A percentile compares a stretch with the other conserved stretches of the same genome.
Conservation (phyloP, 2,329 filamentous ascomycete species). For the Microsporum audouinii region DNA sequence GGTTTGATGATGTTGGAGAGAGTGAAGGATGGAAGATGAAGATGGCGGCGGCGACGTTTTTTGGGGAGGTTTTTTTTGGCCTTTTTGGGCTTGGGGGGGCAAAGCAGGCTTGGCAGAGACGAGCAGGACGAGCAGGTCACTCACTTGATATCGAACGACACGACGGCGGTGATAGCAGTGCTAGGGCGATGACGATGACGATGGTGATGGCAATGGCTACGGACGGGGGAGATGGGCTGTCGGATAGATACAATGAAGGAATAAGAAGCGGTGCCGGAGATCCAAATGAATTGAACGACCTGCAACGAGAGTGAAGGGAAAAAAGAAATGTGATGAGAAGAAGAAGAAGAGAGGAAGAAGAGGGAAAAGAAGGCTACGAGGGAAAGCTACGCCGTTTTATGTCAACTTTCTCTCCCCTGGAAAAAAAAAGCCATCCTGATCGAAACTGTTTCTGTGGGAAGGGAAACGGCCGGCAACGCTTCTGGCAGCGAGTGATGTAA, state of each 20-base stretch:
- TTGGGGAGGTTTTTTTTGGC: not conserved
- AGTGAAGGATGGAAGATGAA: not conserved
- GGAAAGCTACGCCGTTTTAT: not conserved
- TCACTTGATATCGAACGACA: no score
- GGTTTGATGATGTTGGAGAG: not conserved
- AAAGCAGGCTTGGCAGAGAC: not conserved
- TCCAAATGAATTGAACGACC: not conserved
- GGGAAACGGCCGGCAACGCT: no score
- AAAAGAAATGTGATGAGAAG: not conserved
- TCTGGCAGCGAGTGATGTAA: no score
- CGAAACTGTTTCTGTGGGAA: no score
- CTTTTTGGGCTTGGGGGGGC: not conserved
- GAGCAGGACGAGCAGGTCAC: not conserved
- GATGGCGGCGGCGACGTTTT: not conserved
- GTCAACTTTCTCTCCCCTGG: no score
- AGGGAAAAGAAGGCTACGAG: conserved; percentile 6
- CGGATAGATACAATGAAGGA: not conserved
- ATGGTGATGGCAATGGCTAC: no score
- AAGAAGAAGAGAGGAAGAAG: not conserved
- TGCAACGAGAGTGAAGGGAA: not conserved
- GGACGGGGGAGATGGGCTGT: not conserved
- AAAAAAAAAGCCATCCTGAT: no score
- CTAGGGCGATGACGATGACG: no score
- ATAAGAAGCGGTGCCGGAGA: not conserved
- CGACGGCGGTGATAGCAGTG: no score